A percentile compares a stretch with the other conserved stretches of the same genome.
These are phyloP conservation scores for Fragaria iinumae DNA, from an alignment of 306 rosid genomes.

Conservation along the genomic window DNA sequence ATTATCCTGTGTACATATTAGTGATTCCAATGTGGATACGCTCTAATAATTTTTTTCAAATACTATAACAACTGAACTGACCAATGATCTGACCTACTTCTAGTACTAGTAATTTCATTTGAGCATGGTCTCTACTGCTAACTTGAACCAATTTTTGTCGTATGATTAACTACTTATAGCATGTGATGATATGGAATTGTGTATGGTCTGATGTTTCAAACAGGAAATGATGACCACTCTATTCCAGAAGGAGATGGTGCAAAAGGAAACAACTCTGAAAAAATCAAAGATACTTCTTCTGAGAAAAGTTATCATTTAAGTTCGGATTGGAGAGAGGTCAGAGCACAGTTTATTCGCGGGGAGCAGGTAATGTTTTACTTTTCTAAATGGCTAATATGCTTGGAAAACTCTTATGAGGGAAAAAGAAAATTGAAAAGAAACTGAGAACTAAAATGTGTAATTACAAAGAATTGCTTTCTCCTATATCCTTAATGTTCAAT, in stretches of 20 bases:
- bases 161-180: not conserved
- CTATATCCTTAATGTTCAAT: not conserved
- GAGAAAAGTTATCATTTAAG: constrained; percentile 45
- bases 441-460: not conserved
- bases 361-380: constrained; percentile 69
- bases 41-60: not conserved
- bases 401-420: not conserved
- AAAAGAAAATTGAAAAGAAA: not conserved
- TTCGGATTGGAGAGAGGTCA: constrained; percentile 91
- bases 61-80: not conserved
- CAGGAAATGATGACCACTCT: constrained; percentile 76
- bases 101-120: not conserved
- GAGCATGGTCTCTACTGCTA: not conserved
- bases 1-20: not conserved
- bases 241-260: constrained; percentile 72
- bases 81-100: not conserved
- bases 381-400: constrained; percentile 15
- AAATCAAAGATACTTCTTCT: constrained; percentile 41
- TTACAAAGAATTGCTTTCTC: not conserved
- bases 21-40: not conserved
- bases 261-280: constrained; percentile 53
- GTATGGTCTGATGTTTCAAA: constrained; percentile 19
- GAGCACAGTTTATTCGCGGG: constrained; percentile 72
- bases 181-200: constrained; percentile 5
- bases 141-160: not conserved